These are phyloP conservation scores for Ganoderma meredithae DNA, from an alignment of 1,284 basidiomycete genomes.

Conservation along the genomic window DNA sequence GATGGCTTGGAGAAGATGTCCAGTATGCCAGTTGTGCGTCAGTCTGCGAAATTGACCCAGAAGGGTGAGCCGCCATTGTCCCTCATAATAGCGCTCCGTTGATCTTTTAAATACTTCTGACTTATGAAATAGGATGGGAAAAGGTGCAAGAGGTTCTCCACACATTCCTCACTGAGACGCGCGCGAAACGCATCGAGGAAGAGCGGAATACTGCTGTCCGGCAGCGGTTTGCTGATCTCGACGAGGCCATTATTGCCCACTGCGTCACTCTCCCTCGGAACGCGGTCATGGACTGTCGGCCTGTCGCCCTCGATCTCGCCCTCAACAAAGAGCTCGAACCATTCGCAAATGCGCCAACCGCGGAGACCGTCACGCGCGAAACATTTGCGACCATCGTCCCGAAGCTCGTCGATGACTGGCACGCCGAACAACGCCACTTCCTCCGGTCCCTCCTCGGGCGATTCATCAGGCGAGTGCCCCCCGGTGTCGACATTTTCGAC, in stretches of 20 bases:
- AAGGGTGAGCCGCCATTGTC: background rate
- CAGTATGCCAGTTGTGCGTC: constrained; percentile 8
- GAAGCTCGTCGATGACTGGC: constrained; percentile 4
- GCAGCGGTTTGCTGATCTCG: constrained; percentile 13
- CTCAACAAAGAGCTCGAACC: constrained; percentile 2
- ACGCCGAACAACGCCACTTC: background rate
- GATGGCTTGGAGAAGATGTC: constrained; percentile 12
- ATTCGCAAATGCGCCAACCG: constrained; percentile 5
- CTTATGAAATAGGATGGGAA: constrained; percentile 1
- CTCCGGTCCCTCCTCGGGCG: constrained; percentile 5
- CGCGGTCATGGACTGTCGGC: constrained; percentile 10
- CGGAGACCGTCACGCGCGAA: constrained; percentile 9
- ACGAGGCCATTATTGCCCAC: constrained; percentile 9
- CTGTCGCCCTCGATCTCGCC: constrained; percentile 18
- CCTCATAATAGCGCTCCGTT: no score
- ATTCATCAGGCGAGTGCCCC: background rate
- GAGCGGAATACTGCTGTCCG: constrained; percentile 1
- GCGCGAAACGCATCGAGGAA: background rate
- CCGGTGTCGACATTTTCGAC: constrained; percentile 11
- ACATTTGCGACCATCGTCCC: constrained; percentile 13
- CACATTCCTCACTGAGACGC: background rate
- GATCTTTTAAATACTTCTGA: background rate
- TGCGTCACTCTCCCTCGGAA: constrained; percentile 15
- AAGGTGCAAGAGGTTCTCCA: constrained; percentile 3
- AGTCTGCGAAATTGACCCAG: constrained; percentile 11